phyloP scores from a whole-genome alignment of 306 rosid species.

The Cicer chorassanicum region DNA sequence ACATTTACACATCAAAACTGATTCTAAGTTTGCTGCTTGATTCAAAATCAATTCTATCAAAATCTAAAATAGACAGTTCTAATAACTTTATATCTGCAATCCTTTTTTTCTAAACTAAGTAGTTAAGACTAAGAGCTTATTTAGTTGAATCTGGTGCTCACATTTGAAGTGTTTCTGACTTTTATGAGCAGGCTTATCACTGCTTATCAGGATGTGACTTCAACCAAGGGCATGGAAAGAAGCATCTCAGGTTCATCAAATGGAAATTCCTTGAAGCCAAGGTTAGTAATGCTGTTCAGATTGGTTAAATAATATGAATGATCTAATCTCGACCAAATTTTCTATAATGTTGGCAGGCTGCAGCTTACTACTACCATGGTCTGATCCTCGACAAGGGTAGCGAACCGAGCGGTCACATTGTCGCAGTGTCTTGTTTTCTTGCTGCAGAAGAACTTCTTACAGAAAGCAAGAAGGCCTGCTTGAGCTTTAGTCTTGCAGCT shows the following conservation, averaged over 20 bases:
- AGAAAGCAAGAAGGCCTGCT: slow-evolving; percentile 86
- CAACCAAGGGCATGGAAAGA: slow-evolving; percentile 66
- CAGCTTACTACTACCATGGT: slow-evolving; percentile 94
- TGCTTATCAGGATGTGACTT: slow-evolving; percentile 65
- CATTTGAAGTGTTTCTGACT: slow-evolving; percentile 32
- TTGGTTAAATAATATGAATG: slow-evolving; percentile 16
- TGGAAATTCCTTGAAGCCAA: slow-evolving; percentile 94
- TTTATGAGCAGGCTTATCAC: slow-evolving; percentile 71
- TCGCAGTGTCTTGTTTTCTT: slow-evolving; percentile 85
- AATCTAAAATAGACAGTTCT: too few species aligned
- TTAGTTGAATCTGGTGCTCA: neutral
- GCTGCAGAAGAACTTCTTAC: slow-evolving; percentile 82
- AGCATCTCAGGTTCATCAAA: slow-evolving; percentile 80
- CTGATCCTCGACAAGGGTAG: slow-evolving; percentile 84
- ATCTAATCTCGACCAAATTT: neutral
- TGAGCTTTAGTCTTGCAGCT: slow-evolving; percentile 83
- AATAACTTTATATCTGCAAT: neutral
- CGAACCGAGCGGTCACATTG: slow-evolving; percentile 70
- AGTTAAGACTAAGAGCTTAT: slow-evolving; percentile 10
- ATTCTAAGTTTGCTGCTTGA: too few species aligned
- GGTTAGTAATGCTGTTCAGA: slow-evolving; percentile 51
- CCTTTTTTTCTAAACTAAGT: slow-evolving; percentile 11
- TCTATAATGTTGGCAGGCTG: slow-evolving; percentile 61
- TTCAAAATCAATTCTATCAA: too few species aligned
- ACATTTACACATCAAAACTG: too few species aligned